phyloP scores from a whole-genome alignment of 768 basidiomycete species.

The Mycena kentingensis region DNA sequence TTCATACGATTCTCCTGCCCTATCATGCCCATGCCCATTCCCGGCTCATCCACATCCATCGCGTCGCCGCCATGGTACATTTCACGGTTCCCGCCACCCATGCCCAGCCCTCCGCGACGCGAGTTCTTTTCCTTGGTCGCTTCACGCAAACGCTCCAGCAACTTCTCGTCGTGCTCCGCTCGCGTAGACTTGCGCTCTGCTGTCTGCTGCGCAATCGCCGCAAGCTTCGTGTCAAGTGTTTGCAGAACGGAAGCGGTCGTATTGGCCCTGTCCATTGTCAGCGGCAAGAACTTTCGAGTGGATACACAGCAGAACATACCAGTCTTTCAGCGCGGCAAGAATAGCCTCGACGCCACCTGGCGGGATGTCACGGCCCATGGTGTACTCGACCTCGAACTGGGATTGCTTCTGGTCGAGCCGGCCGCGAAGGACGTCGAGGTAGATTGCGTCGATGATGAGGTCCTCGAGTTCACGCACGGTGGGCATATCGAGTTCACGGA shows the following conservation, averaged over 20 bases:
- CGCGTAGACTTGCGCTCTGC: conserved; percentile 42
- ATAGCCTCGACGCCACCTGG: conserved; percentile 66
- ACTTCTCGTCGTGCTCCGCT: conserved; percentile 55
- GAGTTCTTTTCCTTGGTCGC: conserved; percentile 60
- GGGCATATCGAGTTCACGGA: conserved; percentile 69
- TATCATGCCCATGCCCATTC: conserved; percentile 3
- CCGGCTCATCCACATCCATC: conserved; percentile 72
- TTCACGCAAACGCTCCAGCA: conserved; percentile 60
- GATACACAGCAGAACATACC: conserved; percentile 44
- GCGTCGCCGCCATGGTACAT: conserved; percentile 40
- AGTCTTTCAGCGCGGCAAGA: conserved; percentile 62
- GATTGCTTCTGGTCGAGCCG: conserved; percentile 92
- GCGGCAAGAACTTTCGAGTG: neutral
- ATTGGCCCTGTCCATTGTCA: conserved; percentile 51
- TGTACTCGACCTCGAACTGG: conserved; percentile 89
- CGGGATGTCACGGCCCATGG: conserved; percentile 89
- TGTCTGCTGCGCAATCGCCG: conserved; percentile 48
- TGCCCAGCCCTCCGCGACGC: conserved; percentile 26
- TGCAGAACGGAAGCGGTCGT: conserved; percentile 71
- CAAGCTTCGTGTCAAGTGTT: conserved; percentile 73
- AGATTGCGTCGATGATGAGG: conserved; percentile 95
- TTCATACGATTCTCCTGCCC: conserved; percentile 45
- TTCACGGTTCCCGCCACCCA: conserved; percentile 21
- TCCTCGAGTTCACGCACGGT: conserved; percentile 91
- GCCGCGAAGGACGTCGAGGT: conserved; percentile 84